These are phyloP conservation scores for Pythium aquatile DNA, from an alignment of 352 stramenopile genomes.

Conservation along the genomic window DNA sequence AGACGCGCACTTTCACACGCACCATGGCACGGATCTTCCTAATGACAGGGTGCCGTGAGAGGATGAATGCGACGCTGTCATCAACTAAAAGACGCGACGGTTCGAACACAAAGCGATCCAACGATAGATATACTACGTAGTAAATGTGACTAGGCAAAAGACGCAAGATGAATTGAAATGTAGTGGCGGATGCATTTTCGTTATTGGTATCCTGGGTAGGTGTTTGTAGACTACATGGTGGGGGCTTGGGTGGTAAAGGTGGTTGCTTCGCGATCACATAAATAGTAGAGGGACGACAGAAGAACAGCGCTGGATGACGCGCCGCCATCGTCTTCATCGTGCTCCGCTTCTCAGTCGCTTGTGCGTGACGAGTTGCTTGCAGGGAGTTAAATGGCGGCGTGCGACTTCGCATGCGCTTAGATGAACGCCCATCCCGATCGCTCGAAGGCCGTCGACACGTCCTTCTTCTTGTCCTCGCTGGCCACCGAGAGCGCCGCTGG, in stretches of 20 bases:
- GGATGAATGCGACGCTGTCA: too few species aligned
- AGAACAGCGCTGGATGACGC: neutral
- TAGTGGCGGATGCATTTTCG: neutral
- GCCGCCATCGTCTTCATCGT: neutral
- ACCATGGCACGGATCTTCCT: constrained; percentile 24
- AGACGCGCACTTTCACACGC: constrained; percentile 72
- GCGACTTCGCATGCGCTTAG: constrained; percentile 26
- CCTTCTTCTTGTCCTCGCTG: constrained; percentile 37
- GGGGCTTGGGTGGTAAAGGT: neutral
- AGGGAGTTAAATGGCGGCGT: neutral
- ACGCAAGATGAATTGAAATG: neutral
- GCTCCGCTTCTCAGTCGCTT: neutral
- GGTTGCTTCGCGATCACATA: constrained; percentile 3
- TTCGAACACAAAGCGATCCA: neutral
- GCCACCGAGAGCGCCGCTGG: constrained; percentile 26
- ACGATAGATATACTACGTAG: neutral
- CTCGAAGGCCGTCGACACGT: constrained; percentile 73
- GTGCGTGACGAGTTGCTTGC: too few species aligned
- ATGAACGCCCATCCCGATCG: constrained; percentile 77
- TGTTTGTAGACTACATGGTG: constrained; percentile 2
- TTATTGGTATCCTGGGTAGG: constrained; percentile 3
- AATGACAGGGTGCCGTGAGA: neutral
- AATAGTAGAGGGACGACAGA: constrained; percentile 4
- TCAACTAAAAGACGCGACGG: neutral
- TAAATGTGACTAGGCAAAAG: neutral